Percentiles rank a stretch among this genome's conserved stretches.
Evolutionary conservation across 1,284 basidiomycete genomes (phyloP).

Genomic region (Pyrrhoderma lamaoense): DNA sequence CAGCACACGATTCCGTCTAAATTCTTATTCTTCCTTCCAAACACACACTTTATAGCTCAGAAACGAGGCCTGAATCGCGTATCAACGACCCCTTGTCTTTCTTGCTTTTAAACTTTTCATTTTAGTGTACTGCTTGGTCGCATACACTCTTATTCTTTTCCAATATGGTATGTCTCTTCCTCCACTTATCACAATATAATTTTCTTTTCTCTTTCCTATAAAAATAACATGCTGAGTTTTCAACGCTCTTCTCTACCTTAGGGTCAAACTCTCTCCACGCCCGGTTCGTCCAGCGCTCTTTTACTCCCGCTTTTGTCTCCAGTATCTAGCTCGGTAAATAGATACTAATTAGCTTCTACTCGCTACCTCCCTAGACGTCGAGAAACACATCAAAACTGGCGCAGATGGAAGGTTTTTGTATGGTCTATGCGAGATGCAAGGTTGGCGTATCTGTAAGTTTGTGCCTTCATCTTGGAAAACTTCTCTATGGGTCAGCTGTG

Average conservation of each 20-base stretch:
- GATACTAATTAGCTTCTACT: slow-evolving; percentile 6
- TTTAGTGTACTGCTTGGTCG: neutral
- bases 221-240: too few species aligned
- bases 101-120: neutral
- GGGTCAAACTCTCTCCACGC: slow-evolving; percentile 70
- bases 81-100: neutral
- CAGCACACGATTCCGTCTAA: slow-evolving; percentile 10
- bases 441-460: slow-evolving; percentile 93
- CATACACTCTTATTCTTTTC: slow-evolving; percentile 3
- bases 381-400: slow-evolving; percentile 79
- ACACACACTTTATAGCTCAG: too few species aligned
- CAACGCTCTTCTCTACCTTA: slow-evolving; percentile 26
- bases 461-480: neutral
- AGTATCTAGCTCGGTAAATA: slow-evolving; percentile 5
- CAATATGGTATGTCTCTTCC: slow-evolving; percentile 14
- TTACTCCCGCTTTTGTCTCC: slow-evolving; percentile 3
- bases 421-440: slow-evolving; percentile 96
- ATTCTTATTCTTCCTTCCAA: neutral
- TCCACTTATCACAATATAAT: neutral
- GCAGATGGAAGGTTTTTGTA: slow-evolving; percentile 75
- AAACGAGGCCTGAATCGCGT: neutral
- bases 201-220: neutral
- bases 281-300: slow-evolving; percentile 36
- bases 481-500: slow-evolving; percentile 3
- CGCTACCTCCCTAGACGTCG: slow-evolving; percentile 48